These are phyloP conservation scores for Ligustrum vulgare DNA, from an alignment of 257 asterid species.

Conservation along the genomic window DNA sequence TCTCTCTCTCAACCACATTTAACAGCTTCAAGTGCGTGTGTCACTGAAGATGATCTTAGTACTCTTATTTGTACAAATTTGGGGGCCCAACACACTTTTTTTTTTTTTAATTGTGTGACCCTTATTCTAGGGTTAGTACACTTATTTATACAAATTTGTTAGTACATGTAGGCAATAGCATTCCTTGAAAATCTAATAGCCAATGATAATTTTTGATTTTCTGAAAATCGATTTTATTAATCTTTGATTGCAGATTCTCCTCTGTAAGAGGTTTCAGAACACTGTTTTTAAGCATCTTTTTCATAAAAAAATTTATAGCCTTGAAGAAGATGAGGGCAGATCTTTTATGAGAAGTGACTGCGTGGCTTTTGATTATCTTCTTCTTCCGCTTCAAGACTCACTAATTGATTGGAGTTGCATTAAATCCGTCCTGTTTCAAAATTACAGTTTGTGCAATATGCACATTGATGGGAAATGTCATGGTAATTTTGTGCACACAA, in stretches of 20 bases:
- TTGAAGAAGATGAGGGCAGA: conserved; percentile 30
- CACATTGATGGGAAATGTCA: conserved; percentile 23
- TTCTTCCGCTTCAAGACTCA: conserved; percentile 50
- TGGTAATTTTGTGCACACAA: conserved; percentile 39
- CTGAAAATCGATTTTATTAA: neutral
- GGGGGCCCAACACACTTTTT: too few relatives aligned
- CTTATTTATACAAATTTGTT: too few relatives aligned
- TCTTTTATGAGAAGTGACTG: conserved; percentile 16
- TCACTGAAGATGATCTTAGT: too few relatives aligned
- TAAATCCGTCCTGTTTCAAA: conserved; percentile 27
- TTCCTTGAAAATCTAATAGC: too few relatives aligned
- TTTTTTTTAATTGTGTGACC: too few relatives aligned
- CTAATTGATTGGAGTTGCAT: conserved; percentile 58
- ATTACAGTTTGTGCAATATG: conserved; percentile 6
- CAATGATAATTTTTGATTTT: neutral
- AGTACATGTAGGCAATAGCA: too few relatives aligned
- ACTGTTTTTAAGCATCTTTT: conserved; percentile 53
- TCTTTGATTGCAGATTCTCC: conserved; percentile 44
- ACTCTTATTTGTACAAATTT: too few relatives aligned
- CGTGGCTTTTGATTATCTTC: conserved; percentile 51
- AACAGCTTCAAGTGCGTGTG: too few relatives aligned
- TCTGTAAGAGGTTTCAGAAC: conserved; percentile 57
- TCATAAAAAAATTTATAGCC: conserved; percentile 39
- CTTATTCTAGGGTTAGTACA: too few relatives aligned
- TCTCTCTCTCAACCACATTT: too few relatives aligned